phyloP scores from a whole-genome alignment of 2,329 filamentous ascomycete genomes.

The Ceratocystis huliohia region DNA sequence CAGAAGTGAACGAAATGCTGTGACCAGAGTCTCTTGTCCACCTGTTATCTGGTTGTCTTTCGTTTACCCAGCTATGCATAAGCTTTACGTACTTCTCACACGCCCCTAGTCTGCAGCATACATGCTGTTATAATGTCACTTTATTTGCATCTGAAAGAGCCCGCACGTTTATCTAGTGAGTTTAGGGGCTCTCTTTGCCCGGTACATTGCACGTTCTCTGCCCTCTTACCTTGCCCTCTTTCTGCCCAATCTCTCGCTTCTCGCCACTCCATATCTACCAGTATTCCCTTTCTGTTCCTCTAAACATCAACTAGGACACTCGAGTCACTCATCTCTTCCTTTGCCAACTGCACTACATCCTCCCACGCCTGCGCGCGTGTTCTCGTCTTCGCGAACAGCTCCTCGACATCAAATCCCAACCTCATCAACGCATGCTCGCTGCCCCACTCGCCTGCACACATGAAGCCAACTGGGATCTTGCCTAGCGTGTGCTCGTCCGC shows the following conservation, averaged over 20 bases:
- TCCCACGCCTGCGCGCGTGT: constrained; percentile 33
- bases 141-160: background rate
- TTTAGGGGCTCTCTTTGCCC: background rate
- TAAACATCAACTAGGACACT: constrained; percentile 8
- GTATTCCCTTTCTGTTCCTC: background rate
- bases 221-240: background rate
- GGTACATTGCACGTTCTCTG: too few species aligned
- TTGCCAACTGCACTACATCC: constrained; percentile 33
- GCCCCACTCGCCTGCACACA: constrained; percentile 45
- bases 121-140: background rate
- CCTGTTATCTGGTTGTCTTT: background rate
- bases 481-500: constrained; percentile 27
- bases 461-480: constrained; percentile 40
- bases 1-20: background rate
- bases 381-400: constrained; percentile 28
- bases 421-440: constrained; percentile 37
- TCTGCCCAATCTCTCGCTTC: background rate
- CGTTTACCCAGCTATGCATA: too few species aligned
- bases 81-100: background rate
- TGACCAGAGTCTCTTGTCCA: background rate
- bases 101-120: background rate
- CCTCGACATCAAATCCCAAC: constrained; percentile 38
- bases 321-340: constrained; percentile 19
- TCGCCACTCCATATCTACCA: background rate
- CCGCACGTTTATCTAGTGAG: background rate